These are phyloP conservation scores for Colletotrichum sublineola DNA, from an alignment of 2,329 filamentous ascomycete species.

Conservation along the genomic window DNA sequence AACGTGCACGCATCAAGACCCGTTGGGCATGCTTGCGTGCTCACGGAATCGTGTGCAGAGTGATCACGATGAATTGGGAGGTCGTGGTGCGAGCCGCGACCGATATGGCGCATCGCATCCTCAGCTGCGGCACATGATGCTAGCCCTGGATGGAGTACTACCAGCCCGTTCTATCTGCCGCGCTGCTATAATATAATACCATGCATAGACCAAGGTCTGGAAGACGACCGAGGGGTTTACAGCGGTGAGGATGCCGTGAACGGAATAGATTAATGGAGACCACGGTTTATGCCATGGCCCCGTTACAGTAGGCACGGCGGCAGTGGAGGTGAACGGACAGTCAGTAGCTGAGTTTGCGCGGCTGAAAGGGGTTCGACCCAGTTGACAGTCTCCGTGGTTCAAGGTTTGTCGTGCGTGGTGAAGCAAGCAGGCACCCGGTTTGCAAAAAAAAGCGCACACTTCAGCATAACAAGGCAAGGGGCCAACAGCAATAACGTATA, in stretches of 20 bases:
- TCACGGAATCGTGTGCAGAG: not conserved
- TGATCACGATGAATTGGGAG: not conserved
- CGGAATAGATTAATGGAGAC: conserved; percentile 33
- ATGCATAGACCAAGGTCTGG: not conserved
- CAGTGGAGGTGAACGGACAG: not conserved
- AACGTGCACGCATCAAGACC: not conserved
- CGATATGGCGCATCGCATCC: not conserved
- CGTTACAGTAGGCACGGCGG: not conserved
- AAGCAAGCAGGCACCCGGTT: not conserved
- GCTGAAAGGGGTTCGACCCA: conserved; percentile 20
- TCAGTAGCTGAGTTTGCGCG: not conserved
- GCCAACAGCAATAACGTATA: too few relatives aligned
- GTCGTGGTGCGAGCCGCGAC: not conserved
- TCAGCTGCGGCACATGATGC: not conserved
- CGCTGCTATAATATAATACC: not conserved
- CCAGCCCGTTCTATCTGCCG: conserved; percentile 1
- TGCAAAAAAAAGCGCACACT: too few relatives aligned
- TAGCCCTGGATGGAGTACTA: conserved; percentile 10
- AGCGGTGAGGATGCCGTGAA: conserved; percentile 29
- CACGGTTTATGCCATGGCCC: conserved; percentile 27
- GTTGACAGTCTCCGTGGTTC: not conserved
- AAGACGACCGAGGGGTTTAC: conserved; percentile 1
- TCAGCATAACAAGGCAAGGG: too few relatives aligned
- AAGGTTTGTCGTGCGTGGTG: too few relatives aligned
- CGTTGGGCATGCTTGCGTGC: not conserved